These are phyloP conservation scores for Botrytis elliptica DNA, from an alignment of 2,329 filamentous ascomycete genomes.

Conservation along the genomic window DNA sequence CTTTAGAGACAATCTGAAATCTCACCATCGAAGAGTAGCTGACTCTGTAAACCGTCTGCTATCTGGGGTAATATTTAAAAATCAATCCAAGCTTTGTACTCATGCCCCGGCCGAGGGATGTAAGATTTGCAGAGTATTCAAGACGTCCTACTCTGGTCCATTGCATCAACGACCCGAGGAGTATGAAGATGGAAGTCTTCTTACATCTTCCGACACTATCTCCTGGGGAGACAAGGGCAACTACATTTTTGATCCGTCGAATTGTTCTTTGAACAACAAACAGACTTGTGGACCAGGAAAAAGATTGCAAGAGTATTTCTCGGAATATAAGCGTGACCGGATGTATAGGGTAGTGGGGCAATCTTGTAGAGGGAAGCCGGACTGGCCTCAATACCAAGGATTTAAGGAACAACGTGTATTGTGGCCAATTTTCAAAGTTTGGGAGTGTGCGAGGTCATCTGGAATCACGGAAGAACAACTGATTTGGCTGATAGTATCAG, in stretches of 20 bases:
- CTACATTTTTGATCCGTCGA: not conserved
- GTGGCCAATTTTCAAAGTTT: rapidly evolving
- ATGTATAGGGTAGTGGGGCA: not conserved
- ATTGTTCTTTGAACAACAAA: not conserved
- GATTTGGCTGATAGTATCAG: not conserved
- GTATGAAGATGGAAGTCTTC: not conserved
- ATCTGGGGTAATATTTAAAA: not conserved
- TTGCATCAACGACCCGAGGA: rapidly evolving
- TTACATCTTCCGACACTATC: not conserved
- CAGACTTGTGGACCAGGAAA: not conserved
- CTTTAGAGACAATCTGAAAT: not conserved
- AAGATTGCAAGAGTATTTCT: not conserved
- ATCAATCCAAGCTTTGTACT: not conserved
- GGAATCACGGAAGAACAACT: not conserved
- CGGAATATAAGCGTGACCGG: too few relatives aligned
- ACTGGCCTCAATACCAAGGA: not conserved
- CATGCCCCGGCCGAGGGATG: not conserved
- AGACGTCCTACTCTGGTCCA: not conserved
- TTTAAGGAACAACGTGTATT: not conserved
- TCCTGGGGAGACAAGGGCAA: not conserved
- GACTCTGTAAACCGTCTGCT: not conserved
- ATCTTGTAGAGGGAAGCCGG: rapidly evolving
- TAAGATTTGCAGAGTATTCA: not conserved
- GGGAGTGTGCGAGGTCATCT: not conserved
- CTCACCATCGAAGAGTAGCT: not conserved